Evolutionary conservation across 768 basidiomycete species (phyloP), one percentile per base, ranked within the genome.

Genomic region (Leccinum barrowsii): DNA sequence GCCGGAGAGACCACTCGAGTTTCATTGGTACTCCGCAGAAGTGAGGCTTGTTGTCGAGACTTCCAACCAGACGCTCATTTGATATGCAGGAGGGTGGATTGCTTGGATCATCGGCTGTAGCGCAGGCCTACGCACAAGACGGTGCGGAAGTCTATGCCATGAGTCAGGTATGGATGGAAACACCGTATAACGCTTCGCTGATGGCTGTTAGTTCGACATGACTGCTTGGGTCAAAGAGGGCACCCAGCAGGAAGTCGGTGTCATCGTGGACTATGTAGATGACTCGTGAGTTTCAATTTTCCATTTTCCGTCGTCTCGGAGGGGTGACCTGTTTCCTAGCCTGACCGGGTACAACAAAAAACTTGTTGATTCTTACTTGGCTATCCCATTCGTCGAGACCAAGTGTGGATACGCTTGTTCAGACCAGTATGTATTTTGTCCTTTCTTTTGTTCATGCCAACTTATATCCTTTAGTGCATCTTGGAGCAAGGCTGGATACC

Each of bases 351-450:
- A 90, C 74, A 90, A 95, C 74, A 90, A 85, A 77, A 73, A 81
- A 56, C 79, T 95, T 28, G 57, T 96, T 13, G 82, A 89, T 32
- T 65, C 75, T 58, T 97, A 97, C 71, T 82, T 95, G 55, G 81
- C 85, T 68, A 93, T 96, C 63, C 93, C 94, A 26, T 92, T 83
- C 65, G 70, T 61, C 26, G 85, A 91, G 78, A 97, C 94, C 57
- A 80, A 88, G 77, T 96, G 94, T 76, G 92, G 90, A 35, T 96
- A 97, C 68, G 93, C 92, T 54, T 97, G 94, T 79, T 92, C 89
- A 64, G 94, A 96, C 73, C 93, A 95, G 90, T 92, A 75, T 69
- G 79, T 60, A 59, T 72, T 76, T 65, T 40, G 52, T 65, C 63
- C 40, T 2, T 5, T 15, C 11, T 59, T 0, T 67, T 62, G 2